Base-by-base conservation (phyloP, 2,329 filamentous ascomycete genomes). In the Chaetomium globosum region DNA sequence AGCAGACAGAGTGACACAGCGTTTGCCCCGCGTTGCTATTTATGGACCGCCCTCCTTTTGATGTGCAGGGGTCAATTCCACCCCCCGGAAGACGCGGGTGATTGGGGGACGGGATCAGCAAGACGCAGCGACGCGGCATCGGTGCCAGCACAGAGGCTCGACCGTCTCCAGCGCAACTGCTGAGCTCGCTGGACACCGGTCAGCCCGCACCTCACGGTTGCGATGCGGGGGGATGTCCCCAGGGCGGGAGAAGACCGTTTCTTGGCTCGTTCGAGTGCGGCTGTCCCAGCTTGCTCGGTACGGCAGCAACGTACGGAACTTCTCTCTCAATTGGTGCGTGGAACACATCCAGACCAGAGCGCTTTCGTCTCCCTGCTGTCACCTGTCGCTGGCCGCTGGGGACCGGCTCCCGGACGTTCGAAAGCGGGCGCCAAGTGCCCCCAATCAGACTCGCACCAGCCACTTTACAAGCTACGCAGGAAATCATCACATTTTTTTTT, bases 11-110 rank as follows among this genome's bases (percentile, higher is more conserved):
- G 71, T 26, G 31, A 70, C 68, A 72, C 72, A 56, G 57, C 65
- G 65, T 58, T 64, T 66, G 56, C 21, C 55, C 67, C 51, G 36
- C 21, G 49, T 16, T 69, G 69, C 72, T 73, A 73, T 73, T 73
- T 73, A 64, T 71, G 71, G 70, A 64, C 63, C 36, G 54, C 36
- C 26, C n/a, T n/a, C 33, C 10, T 7, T 56, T 39, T 33, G 36
- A 43, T n/a, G 3, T 55, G n/a, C 63, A 59, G 52, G 55, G 63
- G 58, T 62, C 21, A 52, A 39, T 5, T 33, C 31, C 49, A 31
- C 28, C 6, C 36, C 39, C 60, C 28, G 12, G 19, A 60, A 51
- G 31, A 48, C 36, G 52, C 23, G n/a, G 59, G 23, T 58, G 58
- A 70, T 70, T 71, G 65, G 66, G 28, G 53, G 61, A 63, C 58